These are phyloP conservation scores for Metschnikowia dekortorum DNA, from an alignment of 805 yeast genomes.

Conservation along the genomic window DNA sequence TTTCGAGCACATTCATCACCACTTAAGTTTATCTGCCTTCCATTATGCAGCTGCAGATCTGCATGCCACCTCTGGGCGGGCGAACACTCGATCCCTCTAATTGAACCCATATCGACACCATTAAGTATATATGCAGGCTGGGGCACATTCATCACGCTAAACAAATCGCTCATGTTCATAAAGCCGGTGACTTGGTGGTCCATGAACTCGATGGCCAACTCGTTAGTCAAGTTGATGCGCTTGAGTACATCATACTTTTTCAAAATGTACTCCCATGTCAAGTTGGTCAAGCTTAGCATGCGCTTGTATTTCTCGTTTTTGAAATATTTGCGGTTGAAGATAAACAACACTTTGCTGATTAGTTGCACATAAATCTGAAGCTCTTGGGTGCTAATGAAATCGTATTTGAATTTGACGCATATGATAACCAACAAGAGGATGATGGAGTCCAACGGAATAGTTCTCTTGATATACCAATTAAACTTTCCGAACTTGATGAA, in stretches of 20 bases:
- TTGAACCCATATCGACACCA: slow-evolving; percentile 11
- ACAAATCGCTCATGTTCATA: slow-evolving; percentile 38
- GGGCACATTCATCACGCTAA: slow-evolving; percentile 41
- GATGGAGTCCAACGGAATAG: slow-evolving; percentile 58
- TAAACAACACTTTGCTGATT: slow-evolving; percentile 40
- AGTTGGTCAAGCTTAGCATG: slow-evolving; percentile 40
- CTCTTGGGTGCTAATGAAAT: slow-evolving; percentile 35
- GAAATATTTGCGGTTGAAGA: slow-evolving; percentile 42
- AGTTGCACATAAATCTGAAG: slow-evolving; percentile 35
- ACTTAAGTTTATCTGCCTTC: neutral
- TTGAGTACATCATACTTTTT: slow-evolving; percentile 31
- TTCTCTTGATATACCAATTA: slow-evolving; percentile 59
- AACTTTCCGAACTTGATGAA: slow-evolving; percentile 49
- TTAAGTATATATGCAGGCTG: slow-evolving; percentile 26
- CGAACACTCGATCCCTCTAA: slow-evolving; percentile 6
- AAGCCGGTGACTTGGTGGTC: slow-evolving; percentile 39
- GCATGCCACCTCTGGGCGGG: neutral
- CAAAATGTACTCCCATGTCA: slow-evolving; percentile 41
- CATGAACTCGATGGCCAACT: slow-evolving; percentile 28
- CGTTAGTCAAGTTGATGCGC: slow-evolving; percentile 23
- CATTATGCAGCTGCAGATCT: neutral
- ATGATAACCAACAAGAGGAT: slow-evolving; percentile 49
- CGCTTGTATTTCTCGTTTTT: slow-evolving; percentile 44
- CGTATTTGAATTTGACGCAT: slow-evolving; percentile 47
- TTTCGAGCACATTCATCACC: neutral